A percentile compares a stretch with the other conserved stretches of the same genome.
Conservation (phyloP, 495 filamentous ascomycete genomes). For the Neurospora hispaniola region DNA sequence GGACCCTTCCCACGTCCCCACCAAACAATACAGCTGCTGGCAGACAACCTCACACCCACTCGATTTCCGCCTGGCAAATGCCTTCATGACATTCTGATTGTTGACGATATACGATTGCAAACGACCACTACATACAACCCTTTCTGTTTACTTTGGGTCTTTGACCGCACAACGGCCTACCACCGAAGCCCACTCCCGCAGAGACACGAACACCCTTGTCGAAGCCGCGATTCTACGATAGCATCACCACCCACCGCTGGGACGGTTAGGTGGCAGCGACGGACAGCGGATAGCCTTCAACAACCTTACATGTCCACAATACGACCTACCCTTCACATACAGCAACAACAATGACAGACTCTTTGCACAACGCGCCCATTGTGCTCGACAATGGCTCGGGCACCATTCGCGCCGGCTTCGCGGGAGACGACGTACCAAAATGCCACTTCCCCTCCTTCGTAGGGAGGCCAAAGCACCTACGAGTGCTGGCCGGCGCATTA, state of each 20-base stretch:
- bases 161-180: neutral
- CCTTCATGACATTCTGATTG: neutral
- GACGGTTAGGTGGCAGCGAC: neutral
- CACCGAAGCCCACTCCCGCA: neutral
- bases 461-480: constrained; percentile 90
- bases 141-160: neutral
- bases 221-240: neutral
- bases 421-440: constrained; percentile 89
- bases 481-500: constrained; percentile 87
- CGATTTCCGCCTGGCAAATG: neutral
- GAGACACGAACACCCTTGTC: neutral
- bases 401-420: constrained; percentile 94
- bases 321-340: neutral
- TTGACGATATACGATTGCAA: neutral
- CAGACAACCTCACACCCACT: neutral
- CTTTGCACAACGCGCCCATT: constrained; percentile 91
- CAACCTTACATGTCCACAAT: neutral
- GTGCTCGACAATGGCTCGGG: constrained; percentile 99
- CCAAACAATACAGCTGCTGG: neutral
- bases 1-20: neutral
- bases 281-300: neutral
- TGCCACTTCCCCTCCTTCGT: constrained; percentile 98
- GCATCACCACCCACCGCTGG: neutral
- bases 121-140: neutral
- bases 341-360: constrained; percentile 58